These are phyloP conservation scores for Diaporthe nobilis DNA, from an alignment of 2,329 filamentous ascomycete genomes.

Conservation along the genomic window DNA sequence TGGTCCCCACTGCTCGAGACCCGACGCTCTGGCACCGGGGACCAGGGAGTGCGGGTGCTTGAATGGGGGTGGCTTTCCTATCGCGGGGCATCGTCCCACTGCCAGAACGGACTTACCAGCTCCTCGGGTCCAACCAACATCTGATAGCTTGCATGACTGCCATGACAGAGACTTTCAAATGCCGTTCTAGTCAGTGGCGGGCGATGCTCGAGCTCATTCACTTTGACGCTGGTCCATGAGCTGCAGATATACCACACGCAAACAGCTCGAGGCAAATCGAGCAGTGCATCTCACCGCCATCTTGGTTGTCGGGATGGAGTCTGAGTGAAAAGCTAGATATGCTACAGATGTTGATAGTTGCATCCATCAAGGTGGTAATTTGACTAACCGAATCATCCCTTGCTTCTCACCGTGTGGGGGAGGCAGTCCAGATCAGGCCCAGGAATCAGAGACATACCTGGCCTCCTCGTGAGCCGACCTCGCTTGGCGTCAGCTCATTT, in stretches of 20 bases:
- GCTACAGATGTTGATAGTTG: conserved; percentile 3
- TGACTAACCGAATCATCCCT: conserved; percentile 20
- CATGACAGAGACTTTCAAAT: conserved; percentile 2
- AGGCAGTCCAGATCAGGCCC: conserved; percentile 12
- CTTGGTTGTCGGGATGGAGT: background rate
- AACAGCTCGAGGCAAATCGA: background rate
- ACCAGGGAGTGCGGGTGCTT: conserved; percentile 8
- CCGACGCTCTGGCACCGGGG: conserved; percentile 26
- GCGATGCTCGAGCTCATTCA: background rate
- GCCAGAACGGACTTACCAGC: conserved; percentile 29
- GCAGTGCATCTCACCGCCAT: background rate
- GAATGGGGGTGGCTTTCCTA: conserved; percentile 31
- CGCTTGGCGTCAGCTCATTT: conserved; percentile 32
- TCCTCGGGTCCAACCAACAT: conserved; percentile 29
- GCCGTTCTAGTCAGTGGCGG: background rate
- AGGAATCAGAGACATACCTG: conserved; percentile 6
- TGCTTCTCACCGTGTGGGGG: conserved; percentile 20
- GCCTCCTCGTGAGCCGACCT: conserved; percentile 9
- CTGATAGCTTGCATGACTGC: background rate
- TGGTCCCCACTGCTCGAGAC: conserved; percentile 13
- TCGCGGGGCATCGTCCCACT: conserved; percentile 27
- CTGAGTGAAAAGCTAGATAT: background rate
- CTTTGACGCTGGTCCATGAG: background rate
- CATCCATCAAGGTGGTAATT: conserved; percentile 1
- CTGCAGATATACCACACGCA: background rate